Conservation (phyloP, 495 filamentous ascomycete genomes). For the Hyaloscypha bicolor region DNA sequence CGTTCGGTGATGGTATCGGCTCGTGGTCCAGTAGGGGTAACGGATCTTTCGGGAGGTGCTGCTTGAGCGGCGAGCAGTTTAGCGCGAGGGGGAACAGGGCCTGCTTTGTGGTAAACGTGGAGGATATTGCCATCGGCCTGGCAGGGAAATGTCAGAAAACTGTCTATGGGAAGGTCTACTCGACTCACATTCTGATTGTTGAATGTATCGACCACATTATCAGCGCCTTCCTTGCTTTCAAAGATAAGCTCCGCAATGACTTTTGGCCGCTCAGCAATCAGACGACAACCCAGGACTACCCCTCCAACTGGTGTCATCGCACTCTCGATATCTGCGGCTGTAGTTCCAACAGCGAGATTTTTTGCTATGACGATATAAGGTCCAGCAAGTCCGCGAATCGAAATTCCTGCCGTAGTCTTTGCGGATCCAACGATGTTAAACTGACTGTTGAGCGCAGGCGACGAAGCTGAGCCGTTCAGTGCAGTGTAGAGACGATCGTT, state of each 20-base stretch:
- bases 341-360: slow-evolving; percentile 93
- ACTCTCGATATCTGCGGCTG: slow-evolving; percentile 89
- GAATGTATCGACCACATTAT: slow-evolving; percentile 79
- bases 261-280: slow-evolving; percentile 69
- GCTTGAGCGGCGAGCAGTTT: slow-evolving; percentile 36
- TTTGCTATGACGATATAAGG: slow-evolving; percentile 82
- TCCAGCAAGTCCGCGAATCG: slow-evolving; percentile 78
- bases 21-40: slow-evolving; percentile 32
- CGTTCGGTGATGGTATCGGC: slow-evolving; percentile 31
- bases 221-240: slow-evolving; percentile 72
- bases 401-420: slow-evolving; percentile 54
- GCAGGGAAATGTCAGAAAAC: slow-evolving; percentile 7
- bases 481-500: slow-evolving; percentile 38
- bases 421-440: slow-evolving; percentile 34
- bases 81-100: slow-evolving; percentile 22
- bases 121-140: slow-evolving; percentile 88
- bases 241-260: slow-evolving; percentile 89
- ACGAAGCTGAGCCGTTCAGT: slow-evolving; percentile 36
- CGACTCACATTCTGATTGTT: slow-evolving; percentile 78
- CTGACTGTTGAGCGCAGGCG: slow-evolving; percentile 34
- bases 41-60: slow-evolving; percentile 40
- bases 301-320: slow-evolving; percentile 76
- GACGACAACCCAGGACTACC: slow-evolving; percentile 67
- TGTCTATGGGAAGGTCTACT: neutral
- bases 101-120: slow-evolving; percentile 69